Evolutionary conservation across 2,329 filamentous ascomycete species (phyloP), one percentile per base, ranked within the genome.

Genomic region (Pyricularia sp.): DNA sequence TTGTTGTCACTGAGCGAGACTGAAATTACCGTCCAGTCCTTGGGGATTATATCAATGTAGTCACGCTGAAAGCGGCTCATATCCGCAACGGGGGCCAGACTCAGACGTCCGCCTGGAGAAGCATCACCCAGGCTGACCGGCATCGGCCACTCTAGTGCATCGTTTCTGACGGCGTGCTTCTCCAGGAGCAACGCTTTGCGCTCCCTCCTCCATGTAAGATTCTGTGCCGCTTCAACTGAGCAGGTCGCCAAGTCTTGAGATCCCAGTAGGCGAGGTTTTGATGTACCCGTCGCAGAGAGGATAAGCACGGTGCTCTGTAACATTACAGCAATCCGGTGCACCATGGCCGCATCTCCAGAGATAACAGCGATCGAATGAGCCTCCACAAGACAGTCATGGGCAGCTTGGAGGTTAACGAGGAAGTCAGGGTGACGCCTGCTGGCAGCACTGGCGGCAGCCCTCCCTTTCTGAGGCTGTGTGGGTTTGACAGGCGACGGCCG

Each of bases 41-140:
- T 80, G 0, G 95, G 96, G 6, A 99, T 88, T 66, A 94, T 90
- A 74, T 97, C 92, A 67, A 97, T 85, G 73, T 93, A 97, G 64
- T 94, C 87, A 71, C 85, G 84, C 76, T 94, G 91, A 74, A 97
- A 96, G 30, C 83, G 82, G 63, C 82, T 79, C 74, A 88, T 84
- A 71, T 90, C 84, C 2, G 58, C 42, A 17, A 12, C 14, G 14
- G 65, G 65, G 14, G 65, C 42, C 33, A 50, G 42, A 23, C 42
- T 23, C 26, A 63, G 20, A 63, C 59, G 59, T 20, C 65, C 42
- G n/a, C 23, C 42, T 23, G 65, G 65, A 67, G 65, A 67, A 4
- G 42, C 1, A 26, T 67, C 65, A 23, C 14, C 65, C 36, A 58
- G 65, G 6, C 73, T 75, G 2, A 78, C 71, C 0, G 79, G 75